Evolutionary conservation across 2,329 filamentous ascomycete genomes (phyloP).

Genomic region (Trichoderma guizhouense): DNA sequence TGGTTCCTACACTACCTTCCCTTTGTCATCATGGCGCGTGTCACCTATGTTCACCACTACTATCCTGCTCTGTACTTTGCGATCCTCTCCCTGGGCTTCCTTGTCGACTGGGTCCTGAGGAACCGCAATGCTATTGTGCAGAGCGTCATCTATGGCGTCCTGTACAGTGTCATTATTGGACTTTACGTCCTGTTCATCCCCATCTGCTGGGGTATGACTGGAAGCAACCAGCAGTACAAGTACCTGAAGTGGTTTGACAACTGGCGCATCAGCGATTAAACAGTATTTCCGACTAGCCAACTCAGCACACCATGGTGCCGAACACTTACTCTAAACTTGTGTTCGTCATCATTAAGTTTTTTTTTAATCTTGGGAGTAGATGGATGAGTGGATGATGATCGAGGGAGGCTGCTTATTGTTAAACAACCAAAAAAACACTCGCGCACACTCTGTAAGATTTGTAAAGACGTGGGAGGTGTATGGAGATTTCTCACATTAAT

Average conservation of each 20-base stretch:
- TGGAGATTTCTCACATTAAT: constrained; percentile 24
- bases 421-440: background rate
- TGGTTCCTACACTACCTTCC: constrained; percentile 97
- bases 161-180: constrained; percentile 73
- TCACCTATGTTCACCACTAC: constrained; percentile 99
- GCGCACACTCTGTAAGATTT: constrained; percentile 17
- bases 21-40: constrained; percentile 95
- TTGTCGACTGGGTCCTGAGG: constrained; percentile 76
- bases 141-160: constrained; percentile 64
- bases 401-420: constrained; percentile 15
- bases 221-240: constrained; percentile 75
- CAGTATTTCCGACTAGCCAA: background rate
- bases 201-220: constrained; percentile 95
- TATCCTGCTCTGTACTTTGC: constrained; percentile 98
- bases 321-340: background rate
- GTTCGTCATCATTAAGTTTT: background rate
- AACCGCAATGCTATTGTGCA: constrained; percentile 62
- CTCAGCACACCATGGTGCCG: background rate
- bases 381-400: background rate
- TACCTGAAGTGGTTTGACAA: constrained; percentile 91
- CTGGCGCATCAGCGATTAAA: constrained; percentile 75
- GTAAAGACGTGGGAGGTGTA: constrained; percentile 19
- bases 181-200: constrained; percentile 89
- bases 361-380: background rate
- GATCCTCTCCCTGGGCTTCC: constrained; percentile 84